phyloP scores from a whole-genome alignment of 2,329 filamentous ascomycete species.

The Aspergillus piperis region DNA sequence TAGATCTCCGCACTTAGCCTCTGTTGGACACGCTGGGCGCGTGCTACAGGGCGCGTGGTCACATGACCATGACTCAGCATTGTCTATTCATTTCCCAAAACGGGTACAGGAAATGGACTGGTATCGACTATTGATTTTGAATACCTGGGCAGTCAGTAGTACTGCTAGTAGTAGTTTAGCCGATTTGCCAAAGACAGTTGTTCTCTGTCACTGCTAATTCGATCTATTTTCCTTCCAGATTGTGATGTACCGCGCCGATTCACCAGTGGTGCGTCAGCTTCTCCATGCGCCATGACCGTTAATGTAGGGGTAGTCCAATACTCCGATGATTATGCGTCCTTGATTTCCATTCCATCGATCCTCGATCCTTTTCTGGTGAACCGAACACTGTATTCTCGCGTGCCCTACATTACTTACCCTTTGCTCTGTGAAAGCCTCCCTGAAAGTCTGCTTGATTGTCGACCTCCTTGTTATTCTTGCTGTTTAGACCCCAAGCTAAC shows the following conservation, averaged over 20 bases:
- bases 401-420: not conserved
- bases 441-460: not conserved
- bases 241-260: conserved; percentile 1
- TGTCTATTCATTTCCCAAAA: not conserved
- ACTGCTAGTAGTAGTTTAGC: not conserved
- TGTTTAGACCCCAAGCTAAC: conserved; percentile 5
- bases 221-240: not conserved
- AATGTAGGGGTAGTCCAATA: conserved; percentile 8
- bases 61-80: conserved; percentile 16
- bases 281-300: conserved; percentile 7
- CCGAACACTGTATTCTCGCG: not conserved
- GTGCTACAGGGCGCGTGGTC: conserved; percentile 21
- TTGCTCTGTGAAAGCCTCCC: not conserved
- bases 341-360: not conserved
- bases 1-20: conserved; percentile 8
- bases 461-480: not conserved
- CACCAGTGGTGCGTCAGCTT: conserved; percentile 4
- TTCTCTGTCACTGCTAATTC: not conserved
- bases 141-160: not conserved
- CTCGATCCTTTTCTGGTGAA: not conserved
- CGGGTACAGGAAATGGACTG: not conserved
- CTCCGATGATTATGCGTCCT: conserved; percentile 5
- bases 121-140: conserved; percentile 2
- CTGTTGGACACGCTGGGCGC: conserved; percentile 15
- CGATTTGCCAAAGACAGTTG: not conserved